Evolutionary conservation across 495 filamentous ascomycete genomes (phyloP), one percentile per base, ranked within the genome.

Genomic region (Penicillium psychrofluorescens): DNA sequence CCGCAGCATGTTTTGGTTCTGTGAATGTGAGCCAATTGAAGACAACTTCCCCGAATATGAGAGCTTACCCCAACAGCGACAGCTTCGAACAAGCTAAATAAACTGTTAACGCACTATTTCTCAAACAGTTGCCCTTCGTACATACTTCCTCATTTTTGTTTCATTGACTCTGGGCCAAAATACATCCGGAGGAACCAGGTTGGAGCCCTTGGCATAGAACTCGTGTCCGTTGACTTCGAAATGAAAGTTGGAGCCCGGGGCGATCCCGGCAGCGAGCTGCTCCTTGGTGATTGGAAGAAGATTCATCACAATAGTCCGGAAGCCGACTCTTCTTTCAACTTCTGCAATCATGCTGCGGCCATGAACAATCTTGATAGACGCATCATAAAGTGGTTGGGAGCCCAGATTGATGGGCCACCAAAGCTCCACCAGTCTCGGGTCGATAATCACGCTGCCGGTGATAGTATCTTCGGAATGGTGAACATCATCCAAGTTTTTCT

Each of bases 1-100:
- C 1, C 81, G 75, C 5, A 86, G 71, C 81, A 86, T 84, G 53
- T 86, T 86, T 54, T 83, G 79, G 43, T 83, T 79, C 3, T 73
- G 80, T 22, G 22, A 7, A 64, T 74, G 2, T 76, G 59, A 2
- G 75, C 76, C 0, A 76, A 71, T 36, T 77, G 61, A 44, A 85
- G 80, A 7, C 84, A 54, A 29, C 22, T 4, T 22, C 22, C 22
- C 22, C 4, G 22, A 22, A 22, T 22, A 22, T 22, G 22, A 22
- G 22, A 22, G 22, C 22, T 22, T 22, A 22, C 22, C 22, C 22
- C 22, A 22, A 22, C 22, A 22, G 22, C 22, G 22, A 22, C 22
- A 22, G 22, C 22, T 4, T 22, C 22, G 22, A 22, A 22, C 22
- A 22, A 22, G 22, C 22, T 22, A 22, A 4, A 22, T 22, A 6